These are phyloP conservation scores for Ophiostoma quercus DNA, from an alignment of 2,329 filamentous ascomycete species.

Conservation along the genomic window DNA sequence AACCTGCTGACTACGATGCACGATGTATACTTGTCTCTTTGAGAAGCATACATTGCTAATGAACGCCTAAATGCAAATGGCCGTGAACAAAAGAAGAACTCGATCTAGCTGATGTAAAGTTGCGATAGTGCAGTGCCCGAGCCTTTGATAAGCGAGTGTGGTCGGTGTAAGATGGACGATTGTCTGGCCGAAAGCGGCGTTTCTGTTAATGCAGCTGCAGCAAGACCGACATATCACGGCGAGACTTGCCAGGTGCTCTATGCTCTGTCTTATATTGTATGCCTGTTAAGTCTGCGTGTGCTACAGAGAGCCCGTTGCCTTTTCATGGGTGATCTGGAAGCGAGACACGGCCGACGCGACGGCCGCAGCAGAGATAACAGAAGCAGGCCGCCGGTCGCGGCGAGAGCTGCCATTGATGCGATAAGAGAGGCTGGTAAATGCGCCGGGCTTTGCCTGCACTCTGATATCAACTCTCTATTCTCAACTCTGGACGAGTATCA, in stretches of 20 bases:
- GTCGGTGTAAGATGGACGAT: neutral
- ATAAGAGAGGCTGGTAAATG: conserved; percentile 5
- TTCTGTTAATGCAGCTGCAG: neutral
- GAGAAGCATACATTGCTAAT: no score
- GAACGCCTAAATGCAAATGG: neutral
- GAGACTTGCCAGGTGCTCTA: neutral
- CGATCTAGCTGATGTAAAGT: neutral
- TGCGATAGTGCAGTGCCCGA: neutral
- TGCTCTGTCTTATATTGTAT: no score
- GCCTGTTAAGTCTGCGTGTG: no score
- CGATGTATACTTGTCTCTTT: neutral
- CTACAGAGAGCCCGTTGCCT: neutral
- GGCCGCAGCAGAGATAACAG: conserved; percentile 1
- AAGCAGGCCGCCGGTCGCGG: neutral
- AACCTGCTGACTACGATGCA: neutral
- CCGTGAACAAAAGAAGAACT: neutral
- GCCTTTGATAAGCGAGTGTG: neutral
- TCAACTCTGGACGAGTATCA: neutral
- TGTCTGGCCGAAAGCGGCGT: neutral
- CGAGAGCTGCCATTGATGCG: neutral
- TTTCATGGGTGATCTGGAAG: neutral
- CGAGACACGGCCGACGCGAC: neutral
- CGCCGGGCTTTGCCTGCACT: neutral
- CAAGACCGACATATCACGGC: neutral
- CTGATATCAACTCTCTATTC: neutral